phyloP scores from a whole-genome alignment of 169 alveolate species.

The Pseudocohnilembus persalinus region DNA sequence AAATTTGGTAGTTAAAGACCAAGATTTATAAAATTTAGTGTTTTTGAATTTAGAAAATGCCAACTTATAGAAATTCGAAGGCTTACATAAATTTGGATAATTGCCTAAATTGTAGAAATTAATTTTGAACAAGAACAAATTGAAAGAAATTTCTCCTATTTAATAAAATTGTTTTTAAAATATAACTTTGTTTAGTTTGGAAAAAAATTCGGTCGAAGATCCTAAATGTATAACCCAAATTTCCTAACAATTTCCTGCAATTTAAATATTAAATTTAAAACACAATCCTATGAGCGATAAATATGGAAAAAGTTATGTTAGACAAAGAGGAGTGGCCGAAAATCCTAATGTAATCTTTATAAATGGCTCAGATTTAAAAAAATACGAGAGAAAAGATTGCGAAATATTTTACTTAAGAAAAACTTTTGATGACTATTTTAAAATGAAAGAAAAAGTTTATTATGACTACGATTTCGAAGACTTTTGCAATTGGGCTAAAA shows the following conservation, averaged over 20 bases:
- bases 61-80: not conserved
- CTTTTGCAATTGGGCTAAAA: constrained; percentile 28
- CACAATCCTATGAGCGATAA: constrained; percentile 41
- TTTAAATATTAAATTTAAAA: constrained; percentile 23
- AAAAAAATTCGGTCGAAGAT: constrained; percentile 12
- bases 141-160: constrained; percentile 16
- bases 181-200: constrained; percentile 17
- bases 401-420: constrained; percentile 46
- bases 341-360: constrained; percentile 11
- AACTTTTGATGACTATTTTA: constrained; percentile 46
- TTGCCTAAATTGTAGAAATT: constrained; percentile 32
- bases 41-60: constrained; percentile 13
- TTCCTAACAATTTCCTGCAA: constrained; percentile 7
- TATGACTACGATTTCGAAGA: constrained; percentile 35
- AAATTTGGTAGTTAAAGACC: constrained; percentile 3
- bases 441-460: constrained; percentile 22
- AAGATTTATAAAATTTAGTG: constrained; percentile 3
- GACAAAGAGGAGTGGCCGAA: constrained; percentile 47
- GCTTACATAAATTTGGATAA: constrained; percentile 5
- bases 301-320: constrained; percentile 31
- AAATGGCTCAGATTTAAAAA: constrained; percentile 34
- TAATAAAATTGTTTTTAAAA: not conserved
- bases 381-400: constrained; percentile 48
- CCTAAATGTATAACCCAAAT: constrained; percentile 27
- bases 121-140: constrained; percentile 33